phyloP scores from a whole-genome alignment of 202 grass and related monocot genomes.

The Schoenoplectus triqueter region DNA sequence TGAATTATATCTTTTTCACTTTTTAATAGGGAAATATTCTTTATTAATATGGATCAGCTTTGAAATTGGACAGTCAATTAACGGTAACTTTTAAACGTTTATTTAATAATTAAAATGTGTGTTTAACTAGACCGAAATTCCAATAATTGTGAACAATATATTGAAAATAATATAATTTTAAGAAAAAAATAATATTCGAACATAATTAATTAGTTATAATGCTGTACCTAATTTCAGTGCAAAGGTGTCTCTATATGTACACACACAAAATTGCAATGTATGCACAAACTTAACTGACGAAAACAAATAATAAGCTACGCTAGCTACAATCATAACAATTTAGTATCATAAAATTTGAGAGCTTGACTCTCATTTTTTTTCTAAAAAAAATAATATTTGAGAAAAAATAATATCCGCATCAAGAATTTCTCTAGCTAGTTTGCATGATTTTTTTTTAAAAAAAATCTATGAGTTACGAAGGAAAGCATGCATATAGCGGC shows the following conservation, averaged over 20 bases:
- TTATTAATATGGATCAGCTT: background rate
- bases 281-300: background rate
- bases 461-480: background rate
- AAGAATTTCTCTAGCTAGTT: background rate
- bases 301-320: background rate
- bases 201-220: conserved; percentile 4
- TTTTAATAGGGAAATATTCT: background rate
- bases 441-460: background rate
- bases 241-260: background rate
- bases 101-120: background rate
- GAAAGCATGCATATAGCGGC: background rate
- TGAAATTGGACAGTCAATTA: background rate
- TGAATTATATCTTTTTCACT: background rate
- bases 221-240: background rate
- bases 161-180: background rate
- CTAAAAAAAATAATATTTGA: too few relatives aligned
- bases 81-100: background rate
- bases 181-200: background rate
- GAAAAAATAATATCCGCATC: background rate
- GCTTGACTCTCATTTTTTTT: too few relatives aligned
- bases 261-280: background rate
- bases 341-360: too few relatives aligned
- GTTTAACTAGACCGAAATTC: background rate
- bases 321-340: background rate
- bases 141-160: background rate